Conservation (phyloP, 2,329 filamentous ascomycete genomes). For the Sporothrix sp. region DNA sequence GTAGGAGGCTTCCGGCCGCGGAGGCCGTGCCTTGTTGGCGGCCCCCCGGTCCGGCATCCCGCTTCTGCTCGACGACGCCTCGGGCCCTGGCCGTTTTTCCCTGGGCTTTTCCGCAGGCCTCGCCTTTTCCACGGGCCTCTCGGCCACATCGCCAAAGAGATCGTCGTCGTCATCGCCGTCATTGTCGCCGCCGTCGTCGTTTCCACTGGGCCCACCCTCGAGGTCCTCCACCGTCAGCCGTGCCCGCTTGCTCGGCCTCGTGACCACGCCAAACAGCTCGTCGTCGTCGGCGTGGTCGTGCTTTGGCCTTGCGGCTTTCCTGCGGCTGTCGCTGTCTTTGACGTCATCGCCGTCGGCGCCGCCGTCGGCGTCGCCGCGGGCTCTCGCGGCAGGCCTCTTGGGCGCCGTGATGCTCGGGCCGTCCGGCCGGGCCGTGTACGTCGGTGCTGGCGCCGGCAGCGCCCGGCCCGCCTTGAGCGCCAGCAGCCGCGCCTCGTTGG, state of each 20-base stretch:
- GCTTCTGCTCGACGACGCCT: too few species aligned
- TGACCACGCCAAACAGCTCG: conserved; percentile 15
- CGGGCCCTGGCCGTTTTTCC: too few species aligned
- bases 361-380: conserved; percentile 18
- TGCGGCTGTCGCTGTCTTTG: conserved; percentile 13
- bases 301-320: neutral
- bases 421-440: neutral
- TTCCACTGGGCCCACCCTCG: neutral
- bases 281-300: conserved; percentile 9
- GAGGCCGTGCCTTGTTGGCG: neutral
- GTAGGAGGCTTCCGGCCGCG: neutral
- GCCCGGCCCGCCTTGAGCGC: conserved; percentile 23
- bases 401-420: neutral
- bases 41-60: too few species aligned
- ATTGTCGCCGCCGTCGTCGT: neutral
- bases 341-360: conserved; percentile 16
- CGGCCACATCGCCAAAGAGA: neutral
- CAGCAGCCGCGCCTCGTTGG: conserved; percentile 28
- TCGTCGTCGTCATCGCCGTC: neutral
- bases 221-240: conserved; percentile 13
- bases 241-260: conserved; percentile 9
- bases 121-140: too few species aligned
- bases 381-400: conserved; percentile 18
- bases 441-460: neutral
- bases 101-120: too few species aligned